A percentile compares a stretch with the other conserved stretches of the same genome.
Evolutionary conservation across 345 rosid genomes (phyloP).

Genomic region (Eucalyptus grandis): DNA sequence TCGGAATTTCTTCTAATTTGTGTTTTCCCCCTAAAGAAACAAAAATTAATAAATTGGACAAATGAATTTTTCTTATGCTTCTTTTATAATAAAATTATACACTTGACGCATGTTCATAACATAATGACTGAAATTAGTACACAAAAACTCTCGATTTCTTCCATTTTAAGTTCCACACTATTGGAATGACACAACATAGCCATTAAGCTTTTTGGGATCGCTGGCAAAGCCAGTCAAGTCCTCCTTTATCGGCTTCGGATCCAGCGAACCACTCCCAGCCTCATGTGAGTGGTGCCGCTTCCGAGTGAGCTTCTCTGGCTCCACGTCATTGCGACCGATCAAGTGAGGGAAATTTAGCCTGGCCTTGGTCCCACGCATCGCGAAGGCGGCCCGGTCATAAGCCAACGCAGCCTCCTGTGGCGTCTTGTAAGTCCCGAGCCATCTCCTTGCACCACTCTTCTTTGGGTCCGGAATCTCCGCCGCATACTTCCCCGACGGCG

Average conservation of each 20-base stretch:
- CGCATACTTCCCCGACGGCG: slow-evolving; percentile 64
- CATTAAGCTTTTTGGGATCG: too few species aligned
- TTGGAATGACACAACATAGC: too few species aligned
- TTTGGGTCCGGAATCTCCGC: slow-evolving; percentile 66
- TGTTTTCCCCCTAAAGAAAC: neutral
- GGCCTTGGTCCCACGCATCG: neutral
- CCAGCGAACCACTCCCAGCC: neutral
- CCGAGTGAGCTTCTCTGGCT: neutral
- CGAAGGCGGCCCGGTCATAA: neutral
- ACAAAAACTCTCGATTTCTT: neutral
- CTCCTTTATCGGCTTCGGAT: neutral
- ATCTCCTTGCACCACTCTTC: slow-evolving; percentile 46
- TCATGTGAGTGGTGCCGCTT: neutral
- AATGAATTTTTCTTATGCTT: neutral
- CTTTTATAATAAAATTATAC: neutral
- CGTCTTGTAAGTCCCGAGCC: slow-evolving; percentile 64
- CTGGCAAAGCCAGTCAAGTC: neutral
- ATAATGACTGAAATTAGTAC: neutral
- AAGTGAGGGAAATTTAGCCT: neutral
- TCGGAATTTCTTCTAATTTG: neutral
- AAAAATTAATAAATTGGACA: too few species aligned
- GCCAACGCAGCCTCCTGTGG: slow-evolving; percentile 35
- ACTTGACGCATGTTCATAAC: neutral
- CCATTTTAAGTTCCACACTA: neutral
- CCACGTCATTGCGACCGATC: neutral